Evolutionary conservation across 495 filamentous ascomycete genomes (phyloP).

Genomic region (Penicillium riverlandense): DNA sequence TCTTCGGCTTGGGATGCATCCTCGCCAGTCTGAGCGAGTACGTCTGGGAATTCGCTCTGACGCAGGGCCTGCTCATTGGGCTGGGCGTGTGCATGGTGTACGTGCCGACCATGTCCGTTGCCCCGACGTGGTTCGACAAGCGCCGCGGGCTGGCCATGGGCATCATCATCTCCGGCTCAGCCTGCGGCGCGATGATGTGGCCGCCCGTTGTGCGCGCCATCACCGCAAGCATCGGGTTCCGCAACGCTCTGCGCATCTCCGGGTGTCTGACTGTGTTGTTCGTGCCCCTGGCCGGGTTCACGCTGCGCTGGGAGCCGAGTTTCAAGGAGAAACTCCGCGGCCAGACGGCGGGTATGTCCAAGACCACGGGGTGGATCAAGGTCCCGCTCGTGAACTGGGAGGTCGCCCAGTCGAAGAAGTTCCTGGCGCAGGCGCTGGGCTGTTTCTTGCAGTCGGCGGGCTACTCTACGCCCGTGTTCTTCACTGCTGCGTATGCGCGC

Average conservation of each 20-base stretch:
- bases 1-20: conserved; percentile 38
- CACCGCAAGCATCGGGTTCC: conserved; percentile 40
- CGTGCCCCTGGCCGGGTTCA: conserved; percentile 38
- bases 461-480: conserved; percentile 36
- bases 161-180: conserved; percentile 45
- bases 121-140: conserved; percentile 49
- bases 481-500: conserved; percentile 35
- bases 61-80: conserved; percentile 50
- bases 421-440: conserved; percentile 32
- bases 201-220: conserved; percentile 41
- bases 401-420: conserved; percentile 29
- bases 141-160: conserved; percentile 49
- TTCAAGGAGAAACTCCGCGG: conserved; percentile 25
- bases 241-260: conserved; percentile 45
- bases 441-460: conserved; percentile 36
- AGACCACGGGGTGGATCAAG: conserved; percentile 12
- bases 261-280: conserved; percentile 37
- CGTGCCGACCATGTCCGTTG: conserved; percentile 46
- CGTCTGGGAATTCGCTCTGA: conserved; percentile 55
- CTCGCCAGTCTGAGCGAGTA: conserved; percentile 46
- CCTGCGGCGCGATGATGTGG: conserved; percentile 47
- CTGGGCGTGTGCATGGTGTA: conserved; percentile 40
- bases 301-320: conserved; percentile 35
- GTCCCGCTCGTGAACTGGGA: conserved; percentile 31
- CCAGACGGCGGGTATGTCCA: conserved; percentile 17